These are phyloP conservation scores for Neofusicoccum sp. DNA, from an alignment of 2,329 filamentous ascomycete genomes.

Conservation along the genomic window DNA sequence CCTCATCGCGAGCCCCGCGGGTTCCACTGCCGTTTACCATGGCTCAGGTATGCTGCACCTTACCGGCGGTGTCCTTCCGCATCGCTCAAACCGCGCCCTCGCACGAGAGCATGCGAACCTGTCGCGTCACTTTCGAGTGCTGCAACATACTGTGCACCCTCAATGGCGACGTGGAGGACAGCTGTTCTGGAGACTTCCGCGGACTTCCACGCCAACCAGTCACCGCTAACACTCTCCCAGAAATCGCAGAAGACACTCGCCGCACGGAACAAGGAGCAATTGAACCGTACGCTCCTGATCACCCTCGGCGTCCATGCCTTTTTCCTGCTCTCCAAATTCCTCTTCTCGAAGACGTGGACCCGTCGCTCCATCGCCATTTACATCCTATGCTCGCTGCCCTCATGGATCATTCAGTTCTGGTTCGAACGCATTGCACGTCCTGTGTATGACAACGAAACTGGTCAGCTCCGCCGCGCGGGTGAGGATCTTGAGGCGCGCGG, in stretches of 20 bases:
- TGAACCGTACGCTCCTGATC: slow-evolving; percentile 81
- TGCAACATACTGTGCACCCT: background rate
- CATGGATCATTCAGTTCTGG: slow-evolving; percentile 78
- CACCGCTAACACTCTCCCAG: slow-evolving; percentile 31
- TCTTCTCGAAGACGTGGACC: slow-evolving; percentile 63
- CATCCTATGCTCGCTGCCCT: slow-evolving; percentile 70
- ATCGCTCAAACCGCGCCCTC: background rate
- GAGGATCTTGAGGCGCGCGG: slow-evolving; percentile 88
- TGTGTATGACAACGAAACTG: slow-evolving; percentile 59
- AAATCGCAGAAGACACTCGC: slow-evolving; percentile 65
- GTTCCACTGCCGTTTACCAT: background rate
- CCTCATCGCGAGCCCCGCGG: background rate
- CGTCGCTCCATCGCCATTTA: slow-evolving; percentile 63
- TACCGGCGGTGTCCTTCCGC: background rate
- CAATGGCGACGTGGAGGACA: background rate
- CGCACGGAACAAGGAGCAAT: slow-evolving; percentile 73
- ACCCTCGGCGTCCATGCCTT: slow-evolving; percentile 70
- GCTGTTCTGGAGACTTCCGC: slow-evolving; percentile 2
- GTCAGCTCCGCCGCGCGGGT: slow-evolving; percentile 72
- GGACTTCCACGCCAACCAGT: slow-evolving; percentile 5
- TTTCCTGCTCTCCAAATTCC: slow-evolving; percentile 72
- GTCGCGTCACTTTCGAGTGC: background rate
- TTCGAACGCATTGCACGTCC: slow-evolving; percentile 86
- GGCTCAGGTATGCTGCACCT: slow-evolving; percentile 12
- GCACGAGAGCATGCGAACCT: background rate